Evolutionary conservation across 2,329 filamentous ascomycete genomes (phyloP).

Genomic region (Cladosporium halotolerans): DNA sequence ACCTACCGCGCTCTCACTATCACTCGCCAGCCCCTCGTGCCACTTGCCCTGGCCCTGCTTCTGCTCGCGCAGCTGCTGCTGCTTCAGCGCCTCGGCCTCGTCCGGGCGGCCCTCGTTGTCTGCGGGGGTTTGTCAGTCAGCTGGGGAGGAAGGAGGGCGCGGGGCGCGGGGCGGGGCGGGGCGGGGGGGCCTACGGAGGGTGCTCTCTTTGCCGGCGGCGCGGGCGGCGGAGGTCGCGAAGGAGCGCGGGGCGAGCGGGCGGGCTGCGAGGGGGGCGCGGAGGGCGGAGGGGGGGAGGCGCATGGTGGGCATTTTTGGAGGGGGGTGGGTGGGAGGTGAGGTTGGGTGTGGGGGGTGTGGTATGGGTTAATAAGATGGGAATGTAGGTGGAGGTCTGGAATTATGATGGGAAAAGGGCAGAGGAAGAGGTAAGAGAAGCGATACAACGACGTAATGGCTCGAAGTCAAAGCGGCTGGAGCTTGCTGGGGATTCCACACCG

Average conservation of each 20-base stretch:
- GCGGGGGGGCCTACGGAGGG: conserved; percentile 39
- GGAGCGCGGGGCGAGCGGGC: conserved; percentile 18
- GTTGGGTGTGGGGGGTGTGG: background rate
- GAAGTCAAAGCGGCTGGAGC: too few species aligned
- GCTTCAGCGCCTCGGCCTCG: conserved; percentile 51
- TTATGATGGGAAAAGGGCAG: background rate
- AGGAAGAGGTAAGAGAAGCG: background rate
- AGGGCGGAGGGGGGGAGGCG: conserved; percentile 20
- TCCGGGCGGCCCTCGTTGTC: conserved; percentile 39
- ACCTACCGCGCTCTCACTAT: conserved; percentile 69
- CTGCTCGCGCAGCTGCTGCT: conserved; percentile 49
- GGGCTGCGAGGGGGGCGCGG: conserved; percentile 25
- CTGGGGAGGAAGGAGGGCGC: background rate
- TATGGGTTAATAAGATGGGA: too few species aligned
- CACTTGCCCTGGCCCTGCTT: conserved; percentile 63
- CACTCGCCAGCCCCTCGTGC: conserved; percentile 69
- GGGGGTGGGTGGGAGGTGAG: background rate
- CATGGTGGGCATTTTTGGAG: conserved; percentile 13
- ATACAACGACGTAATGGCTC: conserved; percentile 6
- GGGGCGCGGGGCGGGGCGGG: conserved; percentile 16
- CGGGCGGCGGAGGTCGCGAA: conserved; percentile 35
- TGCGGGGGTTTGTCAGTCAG: conserved; percentile 10
- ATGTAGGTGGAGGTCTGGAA: background rate
- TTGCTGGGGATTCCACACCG: too few species aligned
- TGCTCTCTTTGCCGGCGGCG: conserved; percentile 34